These are phyloP conservation scores for Naganishia kalamii DNA, from an alignment of 768 basidiomycete genomes.

Conservation along the genomic window DNA sequence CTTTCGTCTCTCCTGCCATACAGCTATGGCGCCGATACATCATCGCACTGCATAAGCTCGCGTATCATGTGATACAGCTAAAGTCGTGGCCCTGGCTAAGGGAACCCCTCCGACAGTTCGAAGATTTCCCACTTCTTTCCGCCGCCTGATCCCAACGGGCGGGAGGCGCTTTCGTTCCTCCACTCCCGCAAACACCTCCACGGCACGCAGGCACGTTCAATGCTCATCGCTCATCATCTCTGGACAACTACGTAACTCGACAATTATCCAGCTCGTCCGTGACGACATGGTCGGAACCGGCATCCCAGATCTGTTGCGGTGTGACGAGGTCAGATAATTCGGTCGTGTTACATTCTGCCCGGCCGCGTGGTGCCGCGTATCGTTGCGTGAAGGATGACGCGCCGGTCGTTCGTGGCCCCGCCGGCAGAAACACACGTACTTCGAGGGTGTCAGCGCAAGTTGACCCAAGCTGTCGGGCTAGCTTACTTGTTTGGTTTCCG, in stretches of 20 bases:
- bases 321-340: slow-evolving; percentile 49
- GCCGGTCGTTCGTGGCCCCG: slow-evolving; percentile 82
- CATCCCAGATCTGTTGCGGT: slow-evolving; percentile 24
- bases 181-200: slow-evolving; percentile 16
- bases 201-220: not conserved
- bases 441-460: slow-evolving; percentile 16
- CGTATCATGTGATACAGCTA: too few species aligned
- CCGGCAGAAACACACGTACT: slow-evolving; percentile 61
- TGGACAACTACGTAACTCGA: not conserved
- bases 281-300: slow-evolving; percentile 32
- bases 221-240: not conserved
- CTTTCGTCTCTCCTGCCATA: too few species aligned
- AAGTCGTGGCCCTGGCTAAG: too few species aligned
- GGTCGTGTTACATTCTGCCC: slow-evolving; percentile 76
- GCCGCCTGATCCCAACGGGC: not conserved
- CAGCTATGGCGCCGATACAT: too few species aligned
- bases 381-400: slow-evolving; percentile 73
- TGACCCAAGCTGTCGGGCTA: not conserved
- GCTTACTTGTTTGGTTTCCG: slow-evolving; percentile 19
- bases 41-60: too few species aligned
- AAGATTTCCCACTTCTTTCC: not conserved
- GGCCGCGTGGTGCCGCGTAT: slow-evolving; percentile 25
- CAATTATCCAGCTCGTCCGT: slow-evolving; percentile 21
- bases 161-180: not conserved
- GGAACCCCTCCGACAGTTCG: too few species aligned